Base-by-base conservation (phyloP, 1,284 basidiomycete genomes). In the Melampsora larici-populina region DNA sequence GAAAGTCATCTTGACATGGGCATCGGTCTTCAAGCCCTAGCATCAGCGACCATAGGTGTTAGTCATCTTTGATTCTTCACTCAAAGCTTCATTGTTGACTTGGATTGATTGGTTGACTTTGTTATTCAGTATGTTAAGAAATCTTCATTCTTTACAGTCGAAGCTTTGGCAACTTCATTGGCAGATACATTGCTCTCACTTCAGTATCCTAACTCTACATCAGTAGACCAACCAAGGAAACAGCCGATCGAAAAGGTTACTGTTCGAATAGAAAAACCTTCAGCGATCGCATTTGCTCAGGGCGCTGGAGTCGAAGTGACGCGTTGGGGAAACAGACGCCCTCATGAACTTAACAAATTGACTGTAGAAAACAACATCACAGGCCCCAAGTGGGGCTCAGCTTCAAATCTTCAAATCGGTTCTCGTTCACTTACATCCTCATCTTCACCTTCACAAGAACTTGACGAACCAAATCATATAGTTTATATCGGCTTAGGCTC, bases 381-480 rank as follows among this genome's bases (percentile, higher is more conserved):
- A 9, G 36, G 36, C 3, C 5, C 36, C 5, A 9, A 3, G 3
- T 36, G 36, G 36, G 36, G 9, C 36, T 9, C 9, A 36, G 36
- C 5, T 4, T 9, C 9, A 36, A 36, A 36, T 9, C 36, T 9
- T 36, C 36, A 36, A 36, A 36, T 36, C 36, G 36, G 36, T 36
- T 36, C 36, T 36, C 36, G 36, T 17, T 33, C 46, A 24, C 36
- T 9, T 36, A 36, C 51, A 13, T 13, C 51, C 18, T 36, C 86
- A 55, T 43, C 65, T 48, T 24, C 46, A 17, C 9, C 33, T 43
- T 46, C 36, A 33, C 4, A 69, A 29, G 21, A 9, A 55, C 2
- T 29, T 26, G 1, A 17, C 17, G 15, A 21, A 6, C 11, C 51
- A 17, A 48, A 31, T 31, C 63, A 76, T 31, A 67, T 62, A 33